phyloP scores from a whole-genome alignment of 2,329 filamentous ascomycete species.

The Teratosphaeria destructans region DNA sequence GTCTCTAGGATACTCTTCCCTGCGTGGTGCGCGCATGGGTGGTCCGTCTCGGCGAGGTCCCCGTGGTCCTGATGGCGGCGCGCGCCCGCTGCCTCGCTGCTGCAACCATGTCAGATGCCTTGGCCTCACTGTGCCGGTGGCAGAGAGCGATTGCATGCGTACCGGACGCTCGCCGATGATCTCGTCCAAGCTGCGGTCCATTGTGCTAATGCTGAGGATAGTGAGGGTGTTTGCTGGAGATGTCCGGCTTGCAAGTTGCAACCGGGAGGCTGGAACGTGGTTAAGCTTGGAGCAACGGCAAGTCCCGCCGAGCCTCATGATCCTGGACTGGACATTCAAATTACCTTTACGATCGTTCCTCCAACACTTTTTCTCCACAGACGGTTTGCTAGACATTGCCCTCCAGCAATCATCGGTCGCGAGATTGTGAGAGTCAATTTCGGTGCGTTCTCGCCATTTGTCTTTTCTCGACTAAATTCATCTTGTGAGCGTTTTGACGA shows the following conservation, averaged over 20 bases:
- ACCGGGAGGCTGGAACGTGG: not conserved
- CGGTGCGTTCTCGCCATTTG: not conserved
- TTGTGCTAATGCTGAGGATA: conserved; percentile 19
- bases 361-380: not conserved
- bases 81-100: conserved; percentile 13
- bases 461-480: not conserved
- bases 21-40: conserved; percentile 50
- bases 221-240: not conserved
- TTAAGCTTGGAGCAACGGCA: not conserved
- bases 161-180: conserved; percentile 53
- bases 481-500: not conserved
- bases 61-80: conserved; percentile 6
- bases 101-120: conserved; percentile 3
- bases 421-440: not conserved
- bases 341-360: not conserved
- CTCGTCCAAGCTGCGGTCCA: conserved; percentile 57
- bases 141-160: conserved; percentile 16
- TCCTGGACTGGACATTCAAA: not conserved
- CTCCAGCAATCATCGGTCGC: not conserved
- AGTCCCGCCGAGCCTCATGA: not conserved
- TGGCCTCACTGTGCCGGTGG: conserved; percentile 1
- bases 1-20: conserved; percentile 58
- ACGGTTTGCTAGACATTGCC: not conserved
- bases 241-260: not conserved
- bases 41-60: conserved; percentile 10